A percentile compares a stretch with the other conserved stretches of the same genome.
These are phyloP conservation scores for Umbellularia californica DNA, from an alignment of 164 flowering plant species.

Conservation along the genomic window DNA sequence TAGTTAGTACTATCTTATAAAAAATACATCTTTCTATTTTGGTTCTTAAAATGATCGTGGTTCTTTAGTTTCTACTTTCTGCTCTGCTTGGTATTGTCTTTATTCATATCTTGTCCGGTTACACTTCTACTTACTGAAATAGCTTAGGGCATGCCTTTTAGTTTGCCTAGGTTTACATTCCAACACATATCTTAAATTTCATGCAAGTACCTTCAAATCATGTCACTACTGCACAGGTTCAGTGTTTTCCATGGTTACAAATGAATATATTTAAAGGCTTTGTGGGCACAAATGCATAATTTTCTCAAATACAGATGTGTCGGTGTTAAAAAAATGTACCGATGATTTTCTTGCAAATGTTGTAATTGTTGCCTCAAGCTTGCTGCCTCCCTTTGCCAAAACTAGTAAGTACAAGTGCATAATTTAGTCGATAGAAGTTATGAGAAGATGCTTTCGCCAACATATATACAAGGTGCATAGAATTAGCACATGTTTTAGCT, in stretches of 20 bases:
- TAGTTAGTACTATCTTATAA: too few species aligned
- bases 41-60: background rate
- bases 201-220: background rate
- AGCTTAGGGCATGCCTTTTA: background rate
- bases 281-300: background rate
- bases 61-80: background rate
- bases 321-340: constrained; percentile 20
- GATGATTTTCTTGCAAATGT: constrained; percentile 43
- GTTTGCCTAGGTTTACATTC: background rate
- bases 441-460: too few species aligned
- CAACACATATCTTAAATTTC: background rate
- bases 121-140: background rate
- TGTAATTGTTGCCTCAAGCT: constrained; percentile 44
- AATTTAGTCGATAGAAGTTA: too few species aligned
- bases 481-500: background rate
- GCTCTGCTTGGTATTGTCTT: background rate
- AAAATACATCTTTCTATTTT: background rate
- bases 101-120: background rate
- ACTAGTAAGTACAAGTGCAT: constrained; percentile 20
- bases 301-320: too few species aligned
- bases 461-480: background rate
- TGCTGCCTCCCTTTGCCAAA: constrained; percentile 53
- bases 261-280: background rate
- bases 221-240: background rate
- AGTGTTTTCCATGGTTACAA: background rate